These are phyloP conservation scores for Dactylellina drechsleri DNA, from an alignment of 2,329 filamentous ascomycete species.

Conservation along the genomic window DNA sequence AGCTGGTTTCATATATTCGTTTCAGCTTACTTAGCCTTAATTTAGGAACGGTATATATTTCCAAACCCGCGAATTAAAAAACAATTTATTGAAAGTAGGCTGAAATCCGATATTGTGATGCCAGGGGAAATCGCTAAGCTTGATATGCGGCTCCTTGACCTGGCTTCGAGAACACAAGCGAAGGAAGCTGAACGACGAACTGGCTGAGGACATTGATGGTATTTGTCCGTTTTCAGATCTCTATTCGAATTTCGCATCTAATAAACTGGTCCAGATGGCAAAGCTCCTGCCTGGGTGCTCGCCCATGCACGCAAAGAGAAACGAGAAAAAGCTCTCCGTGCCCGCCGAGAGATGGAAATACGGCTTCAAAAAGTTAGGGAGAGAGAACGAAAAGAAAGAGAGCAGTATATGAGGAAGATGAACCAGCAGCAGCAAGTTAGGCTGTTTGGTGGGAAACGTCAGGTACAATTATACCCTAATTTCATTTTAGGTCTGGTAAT, in stretches of 20 bases:
- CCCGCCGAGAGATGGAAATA: constrained; percentile 78
- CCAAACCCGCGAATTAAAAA: background rate
- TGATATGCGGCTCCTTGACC: constrained; percentile 87
- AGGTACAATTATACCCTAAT: constrained; percentile 12
- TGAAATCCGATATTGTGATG: constrained; percentile 7
- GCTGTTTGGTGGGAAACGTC: constrained; percentile 41
- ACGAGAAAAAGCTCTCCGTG: constrained; percentile 72
- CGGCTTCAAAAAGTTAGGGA: constrained; percentile 73
- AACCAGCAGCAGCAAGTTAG: constrained; percentile 46
- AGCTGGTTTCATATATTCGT: constrained; percentile 32
- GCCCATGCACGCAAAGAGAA: constrained; percentile 78
- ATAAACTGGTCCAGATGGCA: constrained; percentile 63
- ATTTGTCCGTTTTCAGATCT: background rate
- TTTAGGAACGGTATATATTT: constrained; percentile 36
- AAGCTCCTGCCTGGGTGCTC: constrained; percentile 85
- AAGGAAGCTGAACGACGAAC: constrained; percentile 35
- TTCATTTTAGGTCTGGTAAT: constrained; percentile 56
- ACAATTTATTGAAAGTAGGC: background rate
- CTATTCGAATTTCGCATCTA: background rate
- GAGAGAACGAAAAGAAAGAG: constrained; percentile 70
- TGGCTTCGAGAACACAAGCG: constrained; percentile 86
- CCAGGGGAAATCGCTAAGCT: constrained; percentile 86
- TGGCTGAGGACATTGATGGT: constrained; percentile 46
- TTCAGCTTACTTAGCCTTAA: background rate
- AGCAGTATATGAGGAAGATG: constrained; percentile 59